A percentile compares a stretch with the other conserved stretches of the same genome.
phyloP scores from a whole-genome alignment of 2,329 filamentous ascomycete species.

The Penicillium sp. region DNA sequence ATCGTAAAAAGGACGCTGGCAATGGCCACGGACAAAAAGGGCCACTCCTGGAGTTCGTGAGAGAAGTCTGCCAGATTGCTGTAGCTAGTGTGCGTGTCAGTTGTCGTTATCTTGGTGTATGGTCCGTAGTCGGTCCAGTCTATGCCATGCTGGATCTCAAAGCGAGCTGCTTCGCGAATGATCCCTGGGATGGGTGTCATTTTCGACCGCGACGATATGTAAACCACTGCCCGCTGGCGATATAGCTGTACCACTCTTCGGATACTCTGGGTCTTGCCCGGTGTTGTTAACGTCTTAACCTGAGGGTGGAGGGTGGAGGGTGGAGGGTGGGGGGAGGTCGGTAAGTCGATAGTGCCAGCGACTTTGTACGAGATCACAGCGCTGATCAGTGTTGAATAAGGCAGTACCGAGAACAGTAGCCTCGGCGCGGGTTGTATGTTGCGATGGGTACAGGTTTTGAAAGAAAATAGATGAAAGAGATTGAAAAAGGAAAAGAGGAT shows the following conservation, averaged over 20 bases:
- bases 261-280: neutral
- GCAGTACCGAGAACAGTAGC: neutral
- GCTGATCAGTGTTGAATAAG: neutral
- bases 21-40: neutral
- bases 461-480: neutral
- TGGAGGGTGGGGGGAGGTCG: neutral
- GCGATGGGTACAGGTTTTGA: neutral
- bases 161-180: neutral
- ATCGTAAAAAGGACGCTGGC: neutral
- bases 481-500: too few relatives aligned
- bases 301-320: too few relatives aligned
- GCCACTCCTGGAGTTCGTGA: neutral
- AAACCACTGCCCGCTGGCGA: neutral
- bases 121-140: neutral
- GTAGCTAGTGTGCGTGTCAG: neutral
- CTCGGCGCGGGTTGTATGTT: neutral
- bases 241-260: neutral
- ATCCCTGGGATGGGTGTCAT: neutral
- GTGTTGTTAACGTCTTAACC: neutral
- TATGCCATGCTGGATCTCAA: neutral
- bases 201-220: neutral
- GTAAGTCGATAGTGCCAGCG: neutral
- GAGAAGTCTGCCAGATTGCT: neutral
- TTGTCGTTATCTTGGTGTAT: neutral
- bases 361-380: neutral